Base-by-base conservation (phyloP, 257 asterid genomes). In the Rhazya stricta region DNA sequence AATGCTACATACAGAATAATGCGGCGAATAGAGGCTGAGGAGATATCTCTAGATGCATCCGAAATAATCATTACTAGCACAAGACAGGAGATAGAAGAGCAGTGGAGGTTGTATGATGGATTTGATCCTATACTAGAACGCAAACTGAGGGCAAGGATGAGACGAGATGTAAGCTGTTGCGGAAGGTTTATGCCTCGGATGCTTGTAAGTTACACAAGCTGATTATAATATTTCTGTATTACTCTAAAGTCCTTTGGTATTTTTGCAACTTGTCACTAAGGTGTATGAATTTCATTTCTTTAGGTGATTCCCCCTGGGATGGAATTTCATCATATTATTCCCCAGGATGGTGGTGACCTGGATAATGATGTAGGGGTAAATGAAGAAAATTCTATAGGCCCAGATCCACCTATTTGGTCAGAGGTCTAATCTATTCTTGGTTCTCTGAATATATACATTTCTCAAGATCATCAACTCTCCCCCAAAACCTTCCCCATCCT, bases 291-390 rank as follows among this genome's bases (percentile, higher is more conserved):
- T 18, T 32, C 43, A 5, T 42, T 23, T 56, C 29, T 27, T 45
- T 60, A 91, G 97, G 97, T 90, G 51, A 90, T 91, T 76, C 96
- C 97, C 67, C 97, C 97, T 70, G 97, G 96, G 70, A 90, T 90
- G 97, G 97, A 91, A 72, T 91, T 91, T 72, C 90, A 90, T 45
- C 84, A 91, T 80, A 89, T 89, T 43, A 74, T 69, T 76, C 82
- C 87, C 27, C 87, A 73, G 23, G 92, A 89, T 80, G 91, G 73
- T 34, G 74, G 89, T 76, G 96, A 91, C 58, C 45, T 71, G 34
- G 96, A 88, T 51, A 85, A 84, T 61, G 91, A 90, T 75, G 69
- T 60, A 48, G 86, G 77, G 69, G 91, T 78, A 79, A 87, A 79
- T 65, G 90, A 80, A 62, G 87, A 85, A 37, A 78, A 72, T 72